These are phyloP conservation scores for Spergularia azorica DNA, from an alignment of 179 eudicot species.

Conservation along the genomic window DNA sequence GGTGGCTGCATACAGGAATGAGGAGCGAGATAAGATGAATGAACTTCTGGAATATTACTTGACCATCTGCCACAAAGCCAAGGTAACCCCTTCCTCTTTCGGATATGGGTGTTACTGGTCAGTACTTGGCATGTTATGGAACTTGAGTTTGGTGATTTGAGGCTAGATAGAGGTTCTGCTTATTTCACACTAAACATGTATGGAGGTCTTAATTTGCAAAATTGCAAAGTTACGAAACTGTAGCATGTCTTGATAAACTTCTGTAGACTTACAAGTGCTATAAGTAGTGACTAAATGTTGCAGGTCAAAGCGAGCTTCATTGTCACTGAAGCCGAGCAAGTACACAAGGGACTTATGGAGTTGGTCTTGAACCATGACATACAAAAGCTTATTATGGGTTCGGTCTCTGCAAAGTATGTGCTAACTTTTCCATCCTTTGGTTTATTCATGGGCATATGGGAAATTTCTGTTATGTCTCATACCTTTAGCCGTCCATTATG, in stretches of 20 bases:
- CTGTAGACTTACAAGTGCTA: background rate
- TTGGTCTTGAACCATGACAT: constrained; percentile 47
- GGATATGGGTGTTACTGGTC: background rate
- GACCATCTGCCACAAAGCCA: constrained; percentile 47
- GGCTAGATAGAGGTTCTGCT: constrained; percentile 10
- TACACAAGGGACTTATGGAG: constrained; percentile 62
- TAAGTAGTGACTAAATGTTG: constrained; percentile 15
- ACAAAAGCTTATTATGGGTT: constrained; percentile 74
- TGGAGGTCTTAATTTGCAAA: background rate
- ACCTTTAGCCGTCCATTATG: background rate
- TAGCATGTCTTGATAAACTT: background rate
- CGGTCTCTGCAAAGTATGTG: constrained; percentile 50
- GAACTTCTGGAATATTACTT: constrained; percentile 52
- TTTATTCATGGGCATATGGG: background rate
- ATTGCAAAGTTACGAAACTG: background rate
- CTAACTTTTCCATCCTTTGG: constrained; percentile 9
- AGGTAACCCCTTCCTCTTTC: constrained; percentile 38
- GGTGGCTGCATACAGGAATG: constrained; percentile 58
- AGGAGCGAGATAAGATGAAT: constrained; percentile 54
- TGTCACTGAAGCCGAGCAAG: constrained; percentile 55
- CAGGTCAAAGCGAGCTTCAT: constrained; percentile 62
- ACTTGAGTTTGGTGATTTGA: constrained; percentile 5
- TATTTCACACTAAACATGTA: background rate
- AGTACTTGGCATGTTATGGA: background rate
- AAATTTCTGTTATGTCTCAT: background rate